Evolutionary conservation across 768 basidiomycete species (phyloP).

Genomic region (Exsudoporus frostii): DNA sequence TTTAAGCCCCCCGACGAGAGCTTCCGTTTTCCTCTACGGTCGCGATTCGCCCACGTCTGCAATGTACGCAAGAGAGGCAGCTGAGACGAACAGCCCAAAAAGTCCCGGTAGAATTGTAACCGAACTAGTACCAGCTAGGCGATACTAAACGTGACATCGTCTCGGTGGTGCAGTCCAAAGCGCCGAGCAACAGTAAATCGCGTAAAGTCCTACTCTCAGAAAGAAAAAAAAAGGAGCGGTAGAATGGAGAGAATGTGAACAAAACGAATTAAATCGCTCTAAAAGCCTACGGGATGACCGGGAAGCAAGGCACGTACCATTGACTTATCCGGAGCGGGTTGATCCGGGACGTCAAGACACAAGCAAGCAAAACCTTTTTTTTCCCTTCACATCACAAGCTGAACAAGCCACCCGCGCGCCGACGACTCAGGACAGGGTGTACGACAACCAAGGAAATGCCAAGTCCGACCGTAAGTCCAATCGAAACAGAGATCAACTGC

Average conservation of each 20-base stretch:
- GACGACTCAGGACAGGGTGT: slow-evolving; percentile 58
- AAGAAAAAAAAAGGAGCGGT: background rate
- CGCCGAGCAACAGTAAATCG: too few relatives aligned
- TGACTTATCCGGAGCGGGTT: background rate
- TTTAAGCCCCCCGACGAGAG: too few relatives aligned
- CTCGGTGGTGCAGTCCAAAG: too few relatives aligned
- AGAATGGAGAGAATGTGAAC: slow-evolving; percentile 2
- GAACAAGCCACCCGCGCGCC: slow-evolving; percentile 58
- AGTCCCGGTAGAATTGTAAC: too few relatives aligned
- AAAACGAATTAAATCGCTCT: slow-evolving; percentile 13
- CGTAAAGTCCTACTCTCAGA: too few relatives aligned
- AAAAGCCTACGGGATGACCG: background rate
- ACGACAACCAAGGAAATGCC: slow-evolving; percentile 67
- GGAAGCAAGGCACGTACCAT: background rate
- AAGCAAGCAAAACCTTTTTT: background rate
- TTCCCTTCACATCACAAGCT: slow-evolving; percentile 41
- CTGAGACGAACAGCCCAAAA: too few relatives aligned
- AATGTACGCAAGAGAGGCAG: too few relatives aligned
- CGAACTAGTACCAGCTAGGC: too few relatives aligned
- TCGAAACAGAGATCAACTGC: slow-evolving; percentile 72
- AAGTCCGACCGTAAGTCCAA: slow-evolving; percentile 78
- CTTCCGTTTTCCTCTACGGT: too few relatives aligned
- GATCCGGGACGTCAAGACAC: background rate
- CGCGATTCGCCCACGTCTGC: too few relatives aligned
- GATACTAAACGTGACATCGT: too few relatives aligned